phyloP scores from a whole-genome alignment of 345 rosid genomes.

The Populus nigra region DNA sequence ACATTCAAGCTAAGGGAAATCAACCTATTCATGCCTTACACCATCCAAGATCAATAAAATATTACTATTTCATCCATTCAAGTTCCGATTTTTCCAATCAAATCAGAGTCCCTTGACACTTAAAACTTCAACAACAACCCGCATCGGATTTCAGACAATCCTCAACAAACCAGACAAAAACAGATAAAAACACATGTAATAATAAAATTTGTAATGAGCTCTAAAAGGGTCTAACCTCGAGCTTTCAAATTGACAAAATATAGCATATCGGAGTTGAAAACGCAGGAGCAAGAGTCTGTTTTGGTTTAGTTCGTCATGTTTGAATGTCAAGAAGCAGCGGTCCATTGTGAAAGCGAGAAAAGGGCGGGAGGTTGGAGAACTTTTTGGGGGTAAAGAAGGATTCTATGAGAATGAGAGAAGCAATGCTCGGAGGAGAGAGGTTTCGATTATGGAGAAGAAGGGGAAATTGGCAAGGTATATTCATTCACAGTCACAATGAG shows the following conservation, averaged over 20 bases:
- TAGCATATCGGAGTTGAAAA: not conserved
- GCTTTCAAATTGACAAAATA: not conserved
- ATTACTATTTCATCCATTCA: not conserved
- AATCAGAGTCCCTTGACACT: not conserved
- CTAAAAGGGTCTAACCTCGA: not conserved
- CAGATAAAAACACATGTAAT: not conserved
- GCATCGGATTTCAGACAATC: not conserved
- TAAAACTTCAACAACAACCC: not conserved
- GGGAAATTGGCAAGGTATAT: no score
- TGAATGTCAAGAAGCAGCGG: not conserved
- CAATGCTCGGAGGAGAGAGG: not conserved
- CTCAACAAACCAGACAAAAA: not conserved
- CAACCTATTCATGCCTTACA: not conserved
- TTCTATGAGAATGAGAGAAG: not conserved
- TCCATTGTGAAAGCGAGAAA: not conserved
- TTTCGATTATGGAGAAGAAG: not conserved
- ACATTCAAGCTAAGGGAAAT: not conserved
- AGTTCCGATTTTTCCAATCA: not conserved
- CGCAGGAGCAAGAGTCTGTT: not conserved
- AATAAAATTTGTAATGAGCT: not conserved
- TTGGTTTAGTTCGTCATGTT: not conserved
- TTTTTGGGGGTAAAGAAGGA: not conserved
- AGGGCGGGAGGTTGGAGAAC: not conserved
- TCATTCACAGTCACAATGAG: no score
- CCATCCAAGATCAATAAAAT: not conserved